Percentiles rank a stretch among this genome's conserved stretches.
Evolutionary conservation across 441 rosid genomes (phyloP).

Genomic region (Iberis amara): DNA sequence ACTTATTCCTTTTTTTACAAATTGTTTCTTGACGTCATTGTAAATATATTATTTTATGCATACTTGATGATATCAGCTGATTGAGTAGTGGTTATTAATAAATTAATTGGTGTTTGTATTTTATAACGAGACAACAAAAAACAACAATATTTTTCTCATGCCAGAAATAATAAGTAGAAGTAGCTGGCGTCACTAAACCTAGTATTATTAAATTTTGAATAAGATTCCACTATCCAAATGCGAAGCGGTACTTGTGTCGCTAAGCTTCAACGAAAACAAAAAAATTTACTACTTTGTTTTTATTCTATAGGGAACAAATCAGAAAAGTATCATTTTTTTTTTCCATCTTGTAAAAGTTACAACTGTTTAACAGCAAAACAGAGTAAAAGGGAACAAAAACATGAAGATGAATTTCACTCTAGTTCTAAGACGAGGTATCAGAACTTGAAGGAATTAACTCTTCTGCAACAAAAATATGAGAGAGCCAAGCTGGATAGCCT

Average conservation of each 20-base stretch:
- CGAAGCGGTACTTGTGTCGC: neutral
- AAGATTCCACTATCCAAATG: slow-evolving; percentile 30
- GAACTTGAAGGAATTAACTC: no score
- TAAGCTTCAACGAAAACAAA: neutral
- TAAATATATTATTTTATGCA: neutral
- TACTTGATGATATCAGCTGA: slow-evolving; percentile 17
- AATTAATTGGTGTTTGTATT: slow-evolving; percentile 4
- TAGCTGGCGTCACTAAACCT: slow-evolving; percentile 29
- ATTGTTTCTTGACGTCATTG: slow-evolving; percentile 20
- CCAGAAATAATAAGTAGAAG: slow-evolving; percentile 15
- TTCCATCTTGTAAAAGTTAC: no score
- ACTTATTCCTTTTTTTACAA: slow-evolving; percentile 3
- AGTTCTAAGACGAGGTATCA: no score
- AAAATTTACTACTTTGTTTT: no score
- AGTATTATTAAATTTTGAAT: neutral
- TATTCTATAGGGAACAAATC: no score
- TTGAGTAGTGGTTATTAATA: slow-evolving; percentile 7
- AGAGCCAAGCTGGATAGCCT: no score
- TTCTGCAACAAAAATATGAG: no score
- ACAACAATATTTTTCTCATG: slow-evolving; percentile 8
- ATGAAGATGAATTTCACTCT: no score
- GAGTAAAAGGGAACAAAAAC: no score
- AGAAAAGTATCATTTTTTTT: no score
- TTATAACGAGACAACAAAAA: slow-evolving; percentile 4
- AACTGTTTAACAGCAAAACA: no score